These are phyloP conservation scores for Choiromyces venosus DNA, from an alignment of 495 filamentous ascomycete species.

Conservation along the genomic window DNA sequence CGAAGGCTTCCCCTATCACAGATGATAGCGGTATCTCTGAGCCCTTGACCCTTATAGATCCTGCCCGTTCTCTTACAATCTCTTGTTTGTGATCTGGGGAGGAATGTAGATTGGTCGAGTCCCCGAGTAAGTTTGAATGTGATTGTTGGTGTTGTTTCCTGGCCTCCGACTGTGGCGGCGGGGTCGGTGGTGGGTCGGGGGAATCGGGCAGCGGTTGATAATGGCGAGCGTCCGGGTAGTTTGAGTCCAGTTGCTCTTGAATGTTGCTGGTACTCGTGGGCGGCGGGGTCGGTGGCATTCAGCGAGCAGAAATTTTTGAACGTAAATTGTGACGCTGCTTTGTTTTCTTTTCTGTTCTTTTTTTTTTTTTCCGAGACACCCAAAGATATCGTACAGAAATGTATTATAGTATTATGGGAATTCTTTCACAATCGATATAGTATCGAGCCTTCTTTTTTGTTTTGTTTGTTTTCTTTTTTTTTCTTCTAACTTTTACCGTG, in stretches of 20 bases:
- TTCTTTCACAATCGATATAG: not conserved
- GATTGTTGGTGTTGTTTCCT: not conserved
- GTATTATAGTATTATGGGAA: not conserved
- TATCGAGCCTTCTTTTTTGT: not conserved
- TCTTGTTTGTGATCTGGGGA: not conserved
- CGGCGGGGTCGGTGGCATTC: slow-evolving; percentile 38
- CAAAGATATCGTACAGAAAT: not conserved
- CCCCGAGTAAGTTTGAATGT: not conserved
- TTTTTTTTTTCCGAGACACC: not conserved
- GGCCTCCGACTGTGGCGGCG: slow-evolving; percentile 16
- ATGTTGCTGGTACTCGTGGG: slow-evolving; percentile 32
- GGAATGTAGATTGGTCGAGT: not conserved
- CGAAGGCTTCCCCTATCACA: not conserved
- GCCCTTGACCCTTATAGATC: not conserved
- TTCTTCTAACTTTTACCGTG: not conserved
- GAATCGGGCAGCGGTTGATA: slow-evolving; percentile 32
- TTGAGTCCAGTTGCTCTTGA: slow-evolving; percentile 24
- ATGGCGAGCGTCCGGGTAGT: slow-evolving; percentile 31
- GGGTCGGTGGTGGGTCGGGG: slow-evolving; percentile 15
- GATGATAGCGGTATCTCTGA: not conserved
- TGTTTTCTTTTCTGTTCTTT: not conserved
- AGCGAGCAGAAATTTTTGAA: not conserved
- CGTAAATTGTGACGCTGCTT: not conserved
- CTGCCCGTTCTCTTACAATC: not conserved
- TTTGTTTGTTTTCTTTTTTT: not conserved